phyloP scores from a whole-genome alignment of 1,284 basidiomycete genomes.

The Pseudozyma pruni region DNA sequence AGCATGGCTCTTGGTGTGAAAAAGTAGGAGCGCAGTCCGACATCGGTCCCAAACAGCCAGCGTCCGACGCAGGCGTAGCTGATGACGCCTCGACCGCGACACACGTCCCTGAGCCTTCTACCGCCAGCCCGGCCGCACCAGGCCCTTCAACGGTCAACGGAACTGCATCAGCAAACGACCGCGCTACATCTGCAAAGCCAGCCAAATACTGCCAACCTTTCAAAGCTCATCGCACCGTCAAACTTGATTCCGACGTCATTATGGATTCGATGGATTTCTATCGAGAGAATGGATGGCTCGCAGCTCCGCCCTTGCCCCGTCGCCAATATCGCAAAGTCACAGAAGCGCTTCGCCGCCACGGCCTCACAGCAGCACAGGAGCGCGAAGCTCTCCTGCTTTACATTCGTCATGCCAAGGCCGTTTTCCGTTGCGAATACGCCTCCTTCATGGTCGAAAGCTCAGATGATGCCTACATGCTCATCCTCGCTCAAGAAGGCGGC shows the following conservation, averaged over 20 bases:
- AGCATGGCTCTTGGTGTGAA: slow-evolving; percentile 30
- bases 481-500: slow-evolving; percentile 43
- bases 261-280: slow-evolving; percentile 40
- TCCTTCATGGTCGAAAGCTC: slow-evolving; percentile 46
- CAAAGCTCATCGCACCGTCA: slow-evolving; percentile 30
- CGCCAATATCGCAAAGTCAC: slow-evolving; percentile 16
- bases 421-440: slow-evolving; percentile 48
- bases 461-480: slow-evolving; percentile 36
- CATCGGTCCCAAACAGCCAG: not conserved
- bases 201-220: slow-evolving; percentile 4
- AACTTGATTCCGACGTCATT: slow-evolving; percentile 13
- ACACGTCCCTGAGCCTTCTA: not conserved
- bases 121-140: not conserved
- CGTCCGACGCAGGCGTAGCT: not conserved
- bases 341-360: slow-evolving; percentile 36
- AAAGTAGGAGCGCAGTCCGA: slow-evolving; percentile 4
- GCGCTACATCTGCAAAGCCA: slow-evolving; percentile 13
- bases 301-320: slow-evolving; percentile 35
- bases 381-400: slow-evolving; percentile 37
- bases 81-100: not conserved
- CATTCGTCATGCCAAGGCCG: slow-evolving; percentile 39
- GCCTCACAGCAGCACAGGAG: slow-evolving; percentile 25
- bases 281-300: slow-evolving; percentile 44
- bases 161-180: not conserved
- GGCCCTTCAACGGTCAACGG: too few species aligned